These are phyloP conservation scores for Quercus robur DNA, from an alignment of 306 rosid genomes.

Conservation along the genomic window DNA sequence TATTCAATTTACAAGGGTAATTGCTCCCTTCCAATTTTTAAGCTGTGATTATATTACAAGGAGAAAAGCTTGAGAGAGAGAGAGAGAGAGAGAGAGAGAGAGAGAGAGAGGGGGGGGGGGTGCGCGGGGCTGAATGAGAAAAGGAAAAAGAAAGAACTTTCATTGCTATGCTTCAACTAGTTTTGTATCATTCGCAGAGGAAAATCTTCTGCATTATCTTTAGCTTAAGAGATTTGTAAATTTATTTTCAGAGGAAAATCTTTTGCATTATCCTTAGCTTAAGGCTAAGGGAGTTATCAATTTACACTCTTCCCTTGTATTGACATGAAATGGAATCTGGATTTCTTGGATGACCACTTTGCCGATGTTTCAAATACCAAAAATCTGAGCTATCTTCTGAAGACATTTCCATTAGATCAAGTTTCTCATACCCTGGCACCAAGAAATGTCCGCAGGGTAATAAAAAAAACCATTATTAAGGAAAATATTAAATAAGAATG, in stretches of 20 bases:
- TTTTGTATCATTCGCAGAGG: background rate
- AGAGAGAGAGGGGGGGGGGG: no score
- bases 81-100: no score
- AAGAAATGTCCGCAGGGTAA: constrained; percentile 25
- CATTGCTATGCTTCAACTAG: background rate
- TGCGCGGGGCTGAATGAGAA: background rate
- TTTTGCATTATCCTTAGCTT: background rate
- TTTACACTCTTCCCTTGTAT: background rate
- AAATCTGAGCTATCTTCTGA: background rate
- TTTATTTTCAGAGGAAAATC: background rate
- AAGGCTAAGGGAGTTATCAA: background rate
- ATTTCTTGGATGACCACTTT: background rate
- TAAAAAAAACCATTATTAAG: constrained; percentile 4
- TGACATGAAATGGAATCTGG: background rate
- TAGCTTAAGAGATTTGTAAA: background rate
- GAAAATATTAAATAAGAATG: constrained; percentile 2
- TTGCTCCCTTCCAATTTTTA: background rate
- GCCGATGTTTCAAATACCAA: constrained; percentile 10
- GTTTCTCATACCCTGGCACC: constrained; percentile 36
- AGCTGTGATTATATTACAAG: background rate
- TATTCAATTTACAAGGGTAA: background rate
- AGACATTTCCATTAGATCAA: background rate
- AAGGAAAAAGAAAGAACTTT: background rate
- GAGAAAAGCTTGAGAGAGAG: background rate
- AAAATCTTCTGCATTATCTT: background rate